phyloP scores from a whole-genome alignment of 1,284 basidiomycete genomes.

The Ustanciosporium gigantosporum region DNA sequence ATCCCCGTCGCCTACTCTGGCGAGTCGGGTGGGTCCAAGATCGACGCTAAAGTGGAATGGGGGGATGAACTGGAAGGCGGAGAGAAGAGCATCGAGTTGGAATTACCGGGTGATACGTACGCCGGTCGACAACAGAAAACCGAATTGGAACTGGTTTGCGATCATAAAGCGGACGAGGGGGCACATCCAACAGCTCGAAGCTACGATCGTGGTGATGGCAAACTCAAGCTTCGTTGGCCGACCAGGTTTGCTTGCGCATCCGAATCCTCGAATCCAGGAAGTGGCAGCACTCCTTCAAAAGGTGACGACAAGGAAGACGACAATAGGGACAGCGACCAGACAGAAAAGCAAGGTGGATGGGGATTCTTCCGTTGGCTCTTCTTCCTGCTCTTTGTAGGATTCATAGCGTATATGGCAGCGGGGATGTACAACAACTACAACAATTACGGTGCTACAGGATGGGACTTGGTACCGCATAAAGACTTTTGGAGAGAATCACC shows the following conservation, averaged over 20 bases:
- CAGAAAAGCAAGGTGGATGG: conserved; percentile 12
- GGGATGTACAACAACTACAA: conserved; percentile 54
- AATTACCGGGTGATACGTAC: conserved; percentile 23
- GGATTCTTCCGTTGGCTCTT: conserved; percentile 43
- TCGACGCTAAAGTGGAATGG: conserved; percentile 34
- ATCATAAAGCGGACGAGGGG: conserved; percentile 24
- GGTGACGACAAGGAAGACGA: conserved; percentile 8
- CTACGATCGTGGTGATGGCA: conserved; percentile 32
- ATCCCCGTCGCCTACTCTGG: conserved; percentile 42
- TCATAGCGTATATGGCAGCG: conserved; percentile 34
- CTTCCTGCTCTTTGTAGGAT: conserved; percentile 22
- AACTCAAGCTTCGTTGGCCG: conserved; percentile 38
- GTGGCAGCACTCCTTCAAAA: conserved; percentile 4
- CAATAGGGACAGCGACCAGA: conserved; percentile 1
- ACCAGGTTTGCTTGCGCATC: conserved; percentile 38
- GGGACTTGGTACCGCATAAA: conserved; percentile 53
- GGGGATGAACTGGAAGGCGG: conserved; percentile 33
- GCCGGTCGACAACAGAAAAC: conserved; percentile 27
- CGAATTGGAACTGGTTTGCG: conserved; percentile 41
- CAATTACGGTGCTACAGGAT: conserved; percentile 51
- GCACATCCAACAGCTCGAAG: conserved; percentile 23
- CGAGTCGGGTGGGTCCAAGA: conserved; percentile 22
- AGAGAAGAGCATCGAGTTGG: conserved; percentile 36
- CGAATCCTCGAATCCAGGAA: conserved; percentile 12
- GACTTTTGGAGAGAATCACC: conserved; percentile 54